These are phyloP conservation scores for Backusella westeae DNA, from an alignment of 192 early-diverging fungal species.

Conservation along the genomic window DNA sequence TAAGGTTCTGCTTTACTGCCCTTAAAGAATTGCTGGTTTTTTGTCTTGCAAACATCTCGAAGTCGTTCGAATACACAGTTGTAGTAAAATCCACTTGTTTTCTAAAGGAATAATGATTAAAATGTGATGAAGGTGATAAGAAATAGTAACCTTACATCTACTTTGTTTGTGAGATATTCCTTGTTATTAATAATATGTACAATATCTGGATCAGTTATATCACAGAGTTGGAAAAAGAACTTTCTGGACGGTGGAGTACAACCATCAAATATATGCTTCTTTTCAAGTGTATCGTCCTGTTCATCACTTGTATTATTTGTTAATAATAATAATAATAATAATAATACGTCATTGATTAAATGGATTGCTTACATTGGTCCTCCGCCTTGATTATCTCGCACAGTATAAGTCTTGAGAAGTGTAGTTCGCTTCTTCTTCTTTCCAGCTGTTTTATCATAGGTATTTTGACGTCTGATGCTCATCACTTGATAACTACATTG, in stretches of 20 bases:
- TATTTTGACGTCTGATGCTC: background rate
- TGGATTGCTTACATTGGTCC: too few relatives aligned
- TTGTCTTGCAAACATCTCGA: background rate
- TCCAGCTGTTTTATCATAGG: background rate
- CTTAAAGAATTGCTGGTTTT: background rate
- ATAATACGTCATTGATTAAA: too few relatives aligned
- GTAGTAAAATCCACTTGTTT: constrained; percentile 28
- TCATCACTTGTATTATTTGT: too few relatives aligned
- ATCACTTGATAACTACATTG: background rate
- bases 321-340: too few relatives aligned
- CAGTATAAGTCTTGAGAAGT: background rate
- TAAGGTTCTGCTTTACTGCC: background rate
- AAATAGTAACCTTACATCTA: background rate
- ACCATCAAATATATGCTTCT: constrained; percentile 22
- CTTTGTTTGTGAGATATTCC: constrained; percentile 4
- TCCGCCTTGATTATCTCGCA: background rate
- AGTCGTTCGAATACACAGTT: background rate
- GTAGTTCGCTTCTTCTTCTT: background rate
- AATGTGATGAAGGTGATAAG: background rate
- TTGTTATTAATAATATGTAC: constrained; percentile 20
- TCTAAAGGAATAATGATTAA: constrained; percentile 8
- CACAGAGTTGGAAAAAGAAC: constrained; percentile 26
- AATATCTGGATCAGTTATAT: constrained; percentile 33
- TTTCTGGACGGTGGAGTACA: background rate
- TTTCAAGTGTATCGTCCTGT: background rate